Base-by-base conservation (phyloP, 23 red algal genomes). In the Gracilaria caudata region DNA sequence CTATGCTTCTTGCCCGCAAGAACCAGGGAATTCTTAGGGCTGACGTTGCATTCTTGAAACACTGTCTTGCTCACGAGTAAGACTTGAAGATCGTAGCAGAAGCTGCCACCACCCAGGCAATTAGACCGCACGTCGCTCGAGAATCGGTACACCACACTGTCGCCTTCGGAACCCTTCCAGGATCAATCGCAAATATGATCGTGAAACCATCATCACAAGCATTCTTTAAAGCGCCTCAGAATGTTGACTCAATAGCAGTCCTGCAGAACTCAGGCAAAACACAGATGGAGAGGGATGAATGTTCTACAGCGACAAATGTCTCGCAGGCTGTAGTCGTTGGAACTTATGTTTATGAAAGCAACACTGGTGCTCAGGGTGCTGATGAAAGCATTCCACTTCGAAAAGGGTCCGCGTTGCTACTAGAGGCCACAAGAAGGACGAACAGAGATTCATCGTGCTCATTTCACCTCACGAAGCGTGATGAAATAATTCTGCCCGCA, bases 211-310 rank as follows among this genome's bases (percentile, higher is more conserved):
- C 34, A 41, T 71, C 65, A 19, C 13, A 41, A 19, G 65, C 65
- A 41, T 41, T 71, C 34, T 71, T 71, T 34, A 19, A 65, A 38
- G 53, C 6, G 13, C 8, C 57, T 17, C 37, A 65, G 78, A 33
- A 65, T 53, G 65, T 71, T 28, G 83, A 87, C 55, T 87, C 83
- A 28, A 68, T 87, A 24, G 65, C 83, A 41, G 24, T 87, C 38
- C 24, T 87, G 45, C 43, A 68, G 10, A 19, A 45, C 29, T 32
- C 65, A 41, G 7, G 10, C 4, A 7, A 36, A 6, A 28, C 33
- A 16, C 17, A 41, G 16, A n/a, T 4, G 1, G 65, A 41, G 37
- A 71, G 65, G 2, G 65, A 39, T 19, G 65, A 71, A 21, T 36
- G 65, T 7, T 21, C 23, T 3, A 39, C 19, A 39, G 61, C 25